Conservation (phyloP, 176 grass and related monocot species). For the Carex parvula region DNA sequence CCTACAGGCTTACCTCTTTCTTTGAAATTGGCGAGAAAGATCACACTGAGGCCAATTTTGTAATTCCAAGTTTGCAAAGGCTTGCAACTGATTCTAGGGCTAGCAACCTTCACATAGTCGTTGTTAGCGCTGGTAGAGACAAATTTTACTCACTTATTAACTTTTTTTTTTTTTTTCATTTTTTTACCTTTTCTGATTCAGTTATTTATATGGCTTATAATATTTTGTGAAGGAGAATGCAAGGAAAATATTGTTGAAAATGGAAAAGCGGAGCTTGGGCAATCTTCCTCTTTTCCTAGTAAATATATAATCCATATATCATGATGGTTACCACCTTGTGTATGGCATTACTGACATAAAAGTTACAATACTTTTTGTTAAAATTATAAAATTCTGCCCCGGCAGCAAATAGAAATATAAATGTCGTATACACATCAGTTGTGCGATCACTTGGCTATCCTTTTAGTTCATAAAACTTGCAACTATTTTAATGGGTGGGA, state of each 20-base stretch:
- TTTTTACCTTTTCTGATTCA: slow-evolving; percentile 16
- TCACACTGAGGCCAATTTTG: slow-evolving; percentile 65
- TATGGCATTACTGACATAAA: neutral
- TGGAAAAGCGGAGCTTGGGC: slow-evolving; percentile 7
- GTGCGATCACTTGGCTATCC: neutral
- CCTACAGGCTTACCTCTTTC: slow-evolving; percentile 53
- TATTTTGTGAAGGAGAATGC: slow-evolving; percentile 21
- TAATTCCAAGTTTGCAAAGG: slow-evolving; percentile 58
- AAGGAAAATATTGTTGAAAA: slow-evolving; percentile 26
- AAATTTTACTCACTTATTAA: slow-evolving; percentile 6
- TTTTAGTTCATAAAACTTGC: neutral
- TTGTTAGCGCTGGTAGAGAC: slow-evolving; percentile 61
- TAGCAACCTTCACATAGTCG: slow-evolving; percentile 65
- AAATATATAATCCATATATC: no score
- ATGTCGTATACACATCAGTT: neutral
- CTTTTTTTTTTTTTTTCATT: slow-evolving; percentile 1
- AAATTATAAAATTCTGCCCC: neutral
- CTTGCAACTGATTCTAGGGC: slow-evolving; percentile 47
- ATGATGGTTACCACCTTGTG: neutral
- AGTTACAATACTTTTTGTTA: neutral
- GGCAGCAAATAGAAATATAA: neutral
- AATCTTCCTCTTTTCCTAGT: slow-evolving; percentile 18
- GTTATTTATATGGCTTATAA: slow-evolving; percentile 18
- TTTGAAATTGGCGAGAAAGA: slow-evolving; percentile 48
- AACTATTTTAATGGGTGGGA: neutral